Conservation (phyloP, 208 protist genomes). For the Leishmania lainsoni region DNA sequence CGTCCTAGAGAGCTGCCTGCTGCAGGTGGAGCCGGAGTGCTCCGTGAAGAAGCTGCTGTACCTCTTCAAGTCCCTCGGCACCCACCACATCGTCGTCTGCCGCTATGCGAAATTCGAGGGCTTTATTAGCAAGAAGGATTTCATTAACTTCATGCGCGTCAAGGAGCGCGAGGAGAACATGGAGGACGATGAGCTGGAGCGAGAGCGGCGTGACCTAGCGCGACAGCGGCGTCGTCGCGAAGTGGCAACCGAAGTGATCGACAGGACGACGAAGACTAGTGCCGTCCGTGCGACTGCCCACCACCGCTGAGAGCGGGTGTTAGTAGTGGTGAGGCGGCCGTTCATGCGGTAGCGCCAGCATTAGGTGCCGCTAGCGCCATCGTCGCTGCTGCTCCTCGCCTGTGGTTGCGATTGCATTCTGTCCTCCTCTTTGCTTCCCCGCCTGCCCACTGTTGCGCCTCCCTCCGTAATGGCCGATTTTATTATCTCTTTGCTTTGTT, state of each 20-base stretch:
- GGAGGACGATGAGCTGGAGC: conserved; percentile 52
- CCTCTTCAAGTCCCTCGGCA: conserved; percentile 78
- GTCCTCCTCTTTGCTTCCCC: too few species aligned
- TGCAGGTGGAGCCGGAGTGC: conserved; percentile 76
- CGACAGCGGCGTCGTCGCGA: conserved; percentile 16
- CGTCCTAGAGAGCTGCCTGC: conserved; percentile 58
- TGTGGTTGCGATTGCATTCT: background rate
- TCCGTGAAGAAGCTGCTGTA: conserved; percentile 71
- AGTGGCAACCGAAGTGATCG: too few species aligned
- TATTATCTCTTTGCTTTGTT: background rate
- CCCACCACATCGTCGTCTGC: conserved; percentile 69
- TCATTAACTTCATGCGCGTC: conserved; percentile 75
- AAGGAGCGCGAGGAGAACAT: conserved; percentile 65
- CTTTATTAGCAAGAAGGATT: conserved; percentile 79
- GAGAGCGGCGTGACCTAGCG: conserved; percentile 21
- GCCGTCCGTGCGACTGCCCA: background rate
- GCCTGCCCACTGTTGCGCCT: background rate
- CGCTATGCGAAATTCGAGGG: conserved; percentile 68
- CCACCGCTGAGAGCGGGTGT: background rate
- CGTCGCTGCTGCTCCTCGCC: background rate
- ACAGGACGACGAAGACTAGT: background rate
- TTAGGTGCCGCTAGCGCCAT: background rate
- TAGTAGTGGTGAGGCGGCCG: background rate
- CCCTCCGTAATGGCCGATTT: background rate
- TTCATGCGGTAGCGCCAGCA: background rate